A percentile compares a stretch with the other conserved stretches of the same genome.
Evolutionary conservation across 495 filamentous ascomycete species (phyloP).

Genomic region (Penicillium steckii): DNA sequence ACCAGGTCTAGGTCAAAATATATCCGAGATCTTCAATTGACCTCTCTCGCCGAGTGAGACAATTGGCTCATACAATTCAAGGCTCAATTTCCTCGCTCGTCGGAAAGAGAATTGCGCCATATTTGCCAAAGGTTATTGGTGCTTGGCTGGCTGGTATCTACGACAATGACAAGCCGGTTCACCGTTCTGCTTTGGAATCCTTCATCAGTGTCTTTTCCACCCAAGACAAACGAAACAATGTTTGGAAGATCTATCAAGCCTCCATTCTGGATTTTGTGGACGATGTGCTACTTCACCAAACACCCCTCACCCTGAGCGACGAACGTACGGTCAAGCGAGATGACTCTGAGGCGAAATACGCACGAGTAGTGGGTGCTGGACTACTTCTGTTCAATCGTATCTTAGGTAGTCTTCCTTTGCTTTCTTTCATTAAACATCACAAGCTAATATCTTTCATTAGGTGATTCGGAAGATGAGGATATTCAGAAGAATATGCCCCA

Average conservation of each 20-base stretch:
- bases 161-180: conserved; percentile 75
- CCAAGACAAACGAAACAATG: conserved; percentile 68
- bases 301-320: conserved; percentile 78
- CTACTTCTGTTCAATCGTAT: conserved; percentile 46
- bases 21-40: conserved; percentile 90
- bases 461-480: conserved; percentile 46
- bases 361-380: conserved; percentile 68
- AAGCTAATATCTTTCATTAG: conserved; percentile 19
- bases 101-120: conserved; percentile 76
- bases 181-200: conserved; percentile 71
- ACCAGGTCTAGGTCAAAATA: conserved; percentile 63
- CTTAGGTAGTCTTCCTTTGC: conserved; percentile 31
- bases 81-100: conserved; percentile 67
- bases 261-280: conserved; percentile 78
- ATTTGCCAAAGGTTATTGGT: conserved; percentile 72
- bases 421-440: not conserved
- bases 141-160: conserved; percentile 87
- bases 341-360: conserved; percentile 81
- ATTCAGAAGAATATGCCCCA: conserved; percentile 45
- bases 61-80: conserved; percentile 74
- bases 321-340: conserved; percentile 78
- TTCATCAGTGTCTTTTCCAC: conserved; percentile 71
- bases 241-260: conserved; percentile 75
- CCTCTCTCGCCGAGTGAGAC: conserved; percentile 79
- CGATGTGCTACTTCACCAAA: conserved; percentile 74